Conservation (phyloP, 495 filamentous ascomycete genomes). For the Baudoinia panamericana region DNA sequence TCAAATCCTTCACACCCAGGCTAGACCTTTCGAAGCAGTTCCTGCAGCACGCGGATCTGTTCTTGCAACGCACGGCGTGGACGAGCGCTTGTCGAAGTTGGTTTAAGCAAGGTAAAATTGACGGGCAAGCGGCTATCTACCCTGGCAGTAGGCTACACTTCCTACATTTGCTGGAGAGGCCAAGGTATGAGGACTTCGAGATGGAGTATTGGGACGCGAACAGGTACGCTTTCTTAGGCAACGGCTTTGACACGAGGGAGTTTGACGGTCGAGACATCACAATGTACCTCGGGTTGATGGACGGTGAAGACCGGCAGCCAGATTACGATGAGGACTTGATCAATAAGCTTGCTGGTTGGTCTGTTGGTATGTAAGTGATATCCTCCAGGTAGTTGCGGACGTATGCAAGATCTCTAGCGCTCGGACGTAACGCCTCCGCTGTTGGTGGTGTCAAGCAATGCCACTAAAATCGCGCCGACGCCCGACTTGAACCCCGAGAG, state of each 20-base stretch:
- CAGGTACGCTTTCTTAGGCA: constrained; percentile 33
- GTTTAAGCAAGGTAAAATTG: constrained; percentile 33
- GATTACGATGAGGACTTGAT: constrained; percentile 25
- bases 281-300: constrained; percentile 28
- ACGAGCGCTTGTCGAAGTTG: constrained; percentile 26
- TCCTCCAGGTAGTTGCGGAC: too few species aligned
- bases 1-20: constrained; percentile 26
- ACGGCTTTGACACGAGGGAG: constrained; percentile 32
- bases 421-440: too few species aligned
- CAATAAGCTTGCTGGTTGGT: constrained; percentile 24
- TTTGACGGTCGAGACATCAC: constrained; percentile 31
- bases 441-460: too few species aligned
- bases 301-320: constrained; percentile 27
- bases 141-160: constrained; percentile 33
- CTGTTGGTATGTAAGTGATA: constrained; percentile 19
- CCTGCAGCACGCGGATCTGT: constrained; percentile 28
- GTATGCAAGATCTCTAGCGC: too few species aligned
- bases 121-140: constrained; percentile 31
- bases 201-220: constrained; percentile 31
- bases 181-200: constrained; percentile 33
- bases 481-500: too few species aligned
- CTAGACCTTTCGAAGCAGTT: constrained; percentile 22
- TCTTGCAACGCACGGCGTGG: constrained; percentile 31
- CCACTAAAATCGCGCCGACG: too few species aligned
- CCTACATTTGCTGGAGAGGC: constrained; percentile 29